phyloP scores from a whole-genome alignment of 2,329 filamentous ascomycete genomes.

The Plectosphaerella cucumerina region DNA sequence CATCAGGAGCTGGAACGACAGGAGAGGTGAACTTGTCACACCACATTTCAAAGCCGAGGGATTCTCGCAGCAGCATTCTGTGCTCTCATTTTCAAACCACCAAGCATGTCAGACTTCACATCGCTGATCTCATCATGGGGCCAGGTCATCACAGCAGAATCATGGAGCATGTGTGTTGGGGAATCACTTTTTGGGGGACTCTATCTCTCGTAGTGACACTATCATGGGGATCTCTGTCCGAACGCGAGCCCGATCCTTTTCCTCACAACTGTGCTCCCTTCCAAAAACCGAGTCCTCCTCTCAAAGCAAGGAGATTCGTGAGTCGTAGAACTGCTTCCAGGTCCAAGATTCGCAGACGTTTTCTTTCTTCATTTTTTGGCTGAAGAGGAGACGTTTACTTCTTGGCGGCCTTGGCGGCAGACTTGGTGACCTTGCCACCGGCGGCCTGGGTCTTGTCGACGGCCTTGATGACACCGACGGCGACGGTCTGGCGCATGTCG shows the following conservation, averaged over 20 bases:
- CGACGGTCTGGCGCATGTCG: constrained; percentile 92
- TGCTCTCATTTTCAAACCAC: no score
- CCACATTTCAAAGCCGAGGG: no score
- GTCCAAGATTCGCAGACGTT: constrained; percentile 1
- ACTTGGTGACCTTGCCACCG: constrained; percentile 66
- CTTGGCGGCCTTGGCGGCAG: constrained; percentile 70
- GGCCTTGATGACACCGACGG: constrained; percentile 92
- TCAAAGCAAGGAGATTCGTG: constrained; percentile 38
- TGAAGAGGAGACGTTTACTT: constrained; percentile 53
- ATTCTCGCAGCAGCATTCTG: no score
- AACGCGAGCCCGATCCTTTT: constrained; percentile 29
- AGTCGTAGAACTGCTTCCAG: constrained; percentile 34
- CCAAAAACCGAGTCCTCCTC: constrained; percentile 38
- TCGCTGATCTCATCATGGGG: no score
- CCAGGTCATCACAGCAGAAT: background rate
- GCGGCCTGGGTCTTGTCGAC: constrained; percentile 61
- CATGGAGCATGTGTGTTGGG: constrained; percentile 6
- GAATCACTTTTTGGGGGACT: constrained; percentile 28
- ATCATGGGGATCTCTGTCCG: constrained; percentile 35
- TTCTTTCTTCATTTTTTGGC: constrained; percentile 8
- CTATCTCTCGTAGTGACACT: constrained; percentile 45
- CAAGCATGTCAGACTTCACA: no score
- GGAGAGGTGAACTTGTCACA: no score
- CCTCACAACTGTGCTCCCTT: constrained; percentile 34
- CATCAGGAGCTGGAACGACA: no score